These are phyloP conservation scores for Phaeomoniella chlamydospora DNA, from an alignment of 2,329 filamentous ascomycete genomes.

Conservation along the genomic window DNA sequence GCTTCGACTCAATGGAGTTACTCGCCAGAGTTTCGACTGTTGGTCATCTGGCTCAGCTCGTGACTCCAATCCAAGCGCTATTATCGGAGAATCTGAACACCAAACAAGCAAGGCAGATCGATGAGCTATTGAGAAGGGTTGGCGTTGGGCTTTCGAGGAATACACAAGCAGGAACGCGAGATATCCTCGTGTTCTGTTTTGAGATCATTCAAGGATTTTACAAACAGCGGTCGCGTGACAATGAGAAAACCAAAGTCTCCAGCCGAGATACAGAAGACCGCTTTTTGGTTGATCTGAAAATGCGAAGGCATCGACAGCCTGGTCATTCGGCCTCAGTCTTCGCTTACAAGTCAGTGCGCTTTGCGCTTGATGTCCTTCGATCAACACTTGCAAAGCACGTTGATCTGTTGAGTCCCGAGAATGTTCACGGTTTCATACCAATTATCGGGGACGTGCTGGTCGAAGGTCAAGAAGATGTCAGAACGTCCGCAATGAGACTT, in stretches of 20 bases:
- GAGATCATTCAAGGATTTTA: slow-evolving; percentile 85
- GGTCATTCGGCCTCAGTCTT: slow-evolving; percentile 58
- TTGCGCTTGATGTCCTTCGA: slow-evolving; percentile 75
- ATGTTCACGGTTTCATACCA: slow-evolving; percentile 73
- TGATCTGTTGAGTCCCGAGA: slow-evolving; percentile 60
- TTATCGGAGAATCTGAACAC: slow-evolving; percentile 73
- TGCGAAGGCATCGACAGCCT: not conserved
- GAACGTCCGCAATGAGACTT: slow-evolving; percentile 74
- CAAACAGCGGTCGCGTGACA: slow-evolving; percentile 38
- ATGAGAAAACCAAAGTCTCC: slow-evolving; percentile 14
- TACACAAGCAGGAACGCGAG: slow-evolving; percentile 58
- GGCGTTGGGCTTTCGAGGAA: slow-evolving; percentile 74
- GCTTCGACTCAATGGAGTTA: slow-evolving; percentile 92
- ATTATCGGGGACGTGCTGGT: slow-evolving; percentile 79
- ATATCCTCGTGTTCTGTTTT: slow-evolving; percentile 88
- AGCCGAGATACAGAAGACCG: slow-evolving; percentile 17
- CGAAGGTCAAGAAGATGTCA: slow-evolving; percentile 79
- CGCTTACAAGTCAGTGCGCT: slow-evolving; percentile 74
- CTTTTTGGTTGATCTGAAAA: slow-evolving; percentile 1
- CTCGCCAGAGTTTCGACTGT: slow-evolving; percentile 73
- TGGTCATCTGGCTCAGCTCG: slow-evolving; percentile 55
- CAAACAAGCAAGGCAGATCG: slow-evolving; percentile 75
- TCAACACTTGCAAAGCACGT: slow-evolving; percentile 78
- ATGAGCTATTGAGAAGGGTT: slow-evolving; percentile 73
- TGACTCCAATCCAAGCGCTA: slow-evolving; percentile 64